Percentiles rank a stretch among this genome's conserved stretches.
Conservation (phyloP, 2,329 filamentous ascomycete species). For the Gremmenia infestans region DNA sequence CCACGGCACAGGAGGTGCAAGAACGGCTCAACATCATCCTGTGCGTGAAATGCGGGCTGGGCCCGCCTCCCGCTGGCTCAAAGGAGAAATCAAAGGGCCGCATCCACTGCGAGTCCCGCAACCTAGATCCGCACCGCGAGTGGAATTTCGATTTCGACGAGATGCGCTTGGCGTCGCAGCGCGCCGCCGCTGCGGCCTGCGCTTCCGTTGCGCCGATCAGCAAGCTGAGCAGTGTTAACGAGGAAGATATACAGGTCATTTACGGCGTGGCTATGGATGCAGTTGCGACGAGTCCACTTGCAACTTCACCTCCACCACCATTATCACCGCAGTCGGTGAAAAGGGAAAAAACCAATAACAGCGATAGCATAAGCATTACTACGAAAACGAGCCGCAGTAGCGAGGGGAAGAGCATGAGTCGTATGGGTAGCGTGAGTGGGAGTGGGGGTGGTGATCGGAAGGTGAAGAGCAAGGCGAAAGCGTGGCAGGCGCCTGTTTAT, state of each 20-base stretch:
- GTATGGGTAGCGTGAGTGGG: slow-evolving; percentile 23
- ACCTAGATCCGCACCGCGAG: slow-evolving; percentile 8
- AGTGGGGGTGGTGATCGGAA: slow-evolving; percentile 18
- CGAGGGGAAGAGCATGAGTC: slow-evolving; percentile 26
- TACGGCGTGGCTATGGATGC: slow-evolving; percentile 12
- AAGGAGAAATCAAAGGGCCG: slow-evolving; percentile 3
- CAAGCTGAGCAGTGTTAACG: slow-evolving; percentile 16
- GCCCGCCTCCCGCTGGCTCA: neutral
- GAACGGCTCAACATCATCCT: slow-evolving; percentile 49
- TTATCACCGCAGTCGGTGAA: neutral
- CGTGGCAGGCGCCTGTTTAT: slow-evolving; percentile 39
- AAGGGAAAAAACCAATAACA: neutral
- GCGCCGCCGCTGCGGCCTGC: slow-evolving; percentile 29
- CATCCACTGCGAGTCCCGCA: slow-evolving; percentile 24
- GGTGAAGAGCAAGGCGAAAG: slow-evolving; percentile 34
- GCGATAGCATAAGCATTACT: slow-evolving; percentile 19
- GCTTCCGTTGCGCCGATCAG: slow-evolving; percentile 12
- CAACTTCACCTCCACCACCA: neutral
- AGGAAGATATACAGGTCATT: slow-evolving; percentile 12
- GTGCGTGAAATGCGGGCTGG: slow-evolving; percentile 29
- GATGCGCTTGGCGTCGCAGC: slow-evolving; percentile 26
- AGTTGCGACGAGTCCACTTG: slow-evolving; percentile 3
- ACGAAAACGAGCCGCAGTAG: slow-evolving; percentile 28
- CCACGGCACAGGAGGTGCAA: slow-evolving; percentile 47
- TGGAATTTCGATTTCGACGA: slow-evolving; percentile 28